Evolutionary conservation across 1,284 basidiomycete species (phyloP).

Genomic region (Cryptococcus sp.): DNA sequence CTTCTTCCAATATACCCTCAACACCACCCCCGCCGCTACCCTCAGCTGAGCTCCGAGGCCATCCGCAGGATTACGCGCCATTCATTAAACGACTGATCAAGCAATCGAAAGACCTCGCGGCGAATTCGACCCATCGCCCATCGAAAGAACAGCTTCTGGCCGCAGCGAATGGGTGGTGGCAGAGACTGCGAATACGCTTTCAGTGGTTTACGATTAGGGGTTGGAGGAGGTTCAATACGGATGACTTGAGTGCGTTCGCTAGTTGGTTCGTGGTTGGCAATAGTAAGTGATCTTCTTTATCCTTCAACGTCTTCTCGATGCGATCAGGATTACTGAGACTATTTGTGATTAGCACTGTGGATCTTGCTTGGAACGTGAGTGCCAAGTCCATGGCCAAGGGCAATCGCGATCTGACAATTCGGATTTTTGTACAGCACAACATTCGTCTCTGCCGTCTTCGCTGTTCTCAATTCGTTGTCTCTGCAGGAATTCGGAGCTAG

Average conservation of each 20-base stretch:
- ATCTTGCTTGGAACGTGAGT: constrained; percentile 90
- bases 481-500: constrained; percentile 89
- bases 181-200: constrained; percentile 86
- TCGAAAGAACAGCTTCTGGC: constrained; percentile 84
- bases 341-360: constrained; percentile 58
- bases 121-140: constrained; percentile 67
- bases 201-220: constrained; percentile 97
- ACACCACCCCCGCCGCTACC: constrained; percentile 13
- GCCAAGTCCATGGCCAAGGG: not conserved
- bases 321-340: not conserved
- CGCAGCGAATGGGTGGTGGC: constrained; percentile 85
- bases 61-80: constrained; percentile 66
- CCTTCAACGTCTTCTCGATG: not conserved
- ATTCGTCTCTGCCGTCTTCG: constrained; percentile 91
- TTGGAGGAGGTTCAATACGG: constrained; percentile 92
- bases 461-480: constrained; percentile 83
- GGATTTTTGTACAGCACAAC: constrained; percentile 66
- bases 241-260: constrained; percentile 95
- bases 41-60: constrained; percentile 21
- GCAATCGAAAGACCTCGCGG: constrained; percentile 27
- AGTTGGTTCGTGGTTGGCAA: constrained; percentile 95
- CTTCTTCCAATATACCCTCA: constrained; percentile 9
- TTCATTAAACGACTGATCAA: constrained; percentile 69
- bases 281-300: constrained; percentile 50
- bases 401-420: constrained; percentile 7